Percentiles rank a stretch among this genome's conserved stretches.
Evolutionary conservation across 2,329 filamentous ascomycete genomes (phyloP).

Genomic region (Epichloe bromicola): DNA sequence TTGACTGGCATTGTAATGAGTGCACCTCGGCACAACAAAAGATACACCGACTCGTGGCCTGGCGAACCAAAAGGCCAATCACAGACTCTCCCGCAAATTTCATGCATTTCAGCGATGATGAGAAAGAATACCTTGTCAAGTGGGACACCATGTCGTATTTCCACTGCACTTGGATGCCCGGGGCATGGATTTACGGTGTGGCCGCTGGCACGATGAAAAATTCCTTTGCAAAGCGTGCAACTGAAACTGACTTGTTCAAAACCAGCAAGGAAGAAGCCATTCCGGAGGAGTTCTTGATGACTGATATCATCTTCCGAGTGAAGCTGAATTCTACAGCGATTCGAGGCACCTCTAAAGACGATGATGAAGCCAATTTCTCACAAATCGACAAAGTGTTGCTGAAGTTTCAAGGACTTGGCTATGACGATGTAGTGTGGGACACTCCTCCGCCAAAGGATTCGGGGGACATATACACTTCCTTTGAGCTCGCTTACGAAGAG

Average conservation of each 20-base stretch:
- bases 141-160: slow-evolving; percentile 75
- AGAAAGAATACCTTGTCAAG: slow-evolving; percentile 88
- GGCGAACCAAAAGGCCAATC: slow-evolving; percentile 48
- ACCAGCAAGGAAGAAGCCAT: slow-evolving; percentile 67
- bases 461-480: slow-evolving; percentile 60
- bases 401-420: slow-evolving; percentile 86
- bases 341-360: slow-evolving; percentile 44
- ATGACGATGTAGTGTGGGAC: slow-evolving; percentile 89
- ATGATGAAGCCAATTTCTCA: slow-evolving; percentile 58
- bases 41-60: slow-evolving; percentile 70
- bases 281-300: slow-evolving; percentile 70
- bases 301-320: slow-evolving; percentile 82
- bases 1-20: slow-evolving; percentile 67
- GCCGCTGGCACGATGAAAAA: slow-evolving; percentile 50
- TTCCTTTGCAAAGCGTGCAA: slow-evolving; percentile 61
- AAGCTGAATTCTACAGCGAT: slow-evolving; percentile 38
- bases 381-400: slow-evolving; percentile 64
- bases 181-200: slow-evolving; percentile 75
- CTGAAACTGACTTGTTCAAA: slow-evolving; percentile 43
- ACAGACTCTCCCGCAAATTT: slow-evolving; percentile 16
- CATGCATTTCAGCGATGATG: slow-evolving; percentile 42
- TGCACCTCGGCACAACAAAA: slow-evolving; percentile 55
- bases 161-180: slow-evolving; percentile 75
- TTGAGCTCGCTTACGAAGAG: slow-evolving; percentile 71
- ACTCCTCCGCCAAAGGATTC: slow-evolving; percentile 56